Evolutionary conservation across 177 flowering plant genomes (phyloP).

Genomic region (Vitis hybrid): DNA sequence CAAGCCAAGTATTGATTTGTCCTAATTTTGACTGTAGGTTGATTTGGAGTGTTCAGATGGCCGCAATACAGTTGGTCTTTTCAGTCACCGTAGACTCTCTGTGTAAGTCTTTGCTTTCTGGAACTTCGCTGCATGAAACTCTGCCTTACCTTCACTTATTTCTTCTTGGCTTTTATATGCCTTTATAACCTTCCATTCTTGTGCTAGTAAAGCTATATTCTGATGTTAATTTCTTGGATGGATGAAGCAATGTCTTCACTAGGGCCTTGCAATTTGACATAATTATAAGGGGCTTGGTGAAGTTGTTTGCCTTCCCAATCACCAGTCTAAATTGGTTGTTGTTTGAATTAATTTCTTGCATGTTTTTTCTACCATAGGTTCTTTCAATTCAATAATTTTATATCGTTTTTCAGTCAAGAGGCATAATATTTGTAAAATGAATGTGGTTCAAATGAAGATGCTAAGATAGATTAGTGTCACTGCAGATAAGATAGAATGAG

Average conservation of each 20-base stretch:
- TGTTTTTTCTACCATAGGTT: too few species aligned
- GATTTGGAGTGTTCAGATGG: slow-evolving; percentile 91
- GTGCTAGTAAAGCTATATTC: not conserved
- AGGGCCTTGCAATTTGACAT: not conserved
- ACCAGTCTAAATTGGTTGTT: too few species aligned
- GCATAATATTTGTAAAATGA: too few species aligned
- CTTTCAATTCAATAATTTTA: too few species aligned
- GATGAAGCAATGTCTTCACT: not conserved
- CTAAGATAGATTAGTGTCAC: too few species aligned
- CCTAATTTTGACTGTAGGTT: slow-evolving; percentile 43
- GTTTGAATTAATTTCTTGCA: too few species aligned
- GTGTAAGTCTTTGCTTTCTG: slow-evolving; percentile 44
- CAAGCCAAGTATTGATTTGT: not conserved
- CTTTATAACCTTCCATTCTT: not conserved
- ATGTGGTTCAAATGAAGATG: too few species aligned
- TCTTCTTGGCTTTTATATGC: not conserved
- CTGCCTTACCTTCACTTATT: slow-evolving; percentile 4
- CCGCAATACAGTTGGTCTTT: slow-evolving; percentile 56
- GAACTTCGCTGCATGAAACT: not conserved
- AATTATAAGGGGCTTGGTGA: too few species aligned
- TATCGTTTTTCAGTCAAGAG: too few species aligned
- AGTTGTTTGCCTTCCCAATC: too few species aligned
- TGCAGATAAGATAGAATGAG: too few species aligned
- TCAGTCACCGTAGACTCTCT: slow-evolving; percentile 78
- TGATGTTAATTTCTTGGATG: not conserved